These are phyloP conservation scores for Sporobolomyces roseus DNA, from an alignment of 768 basidiomycete genomes.

Conservation along the genomic window DNA sequence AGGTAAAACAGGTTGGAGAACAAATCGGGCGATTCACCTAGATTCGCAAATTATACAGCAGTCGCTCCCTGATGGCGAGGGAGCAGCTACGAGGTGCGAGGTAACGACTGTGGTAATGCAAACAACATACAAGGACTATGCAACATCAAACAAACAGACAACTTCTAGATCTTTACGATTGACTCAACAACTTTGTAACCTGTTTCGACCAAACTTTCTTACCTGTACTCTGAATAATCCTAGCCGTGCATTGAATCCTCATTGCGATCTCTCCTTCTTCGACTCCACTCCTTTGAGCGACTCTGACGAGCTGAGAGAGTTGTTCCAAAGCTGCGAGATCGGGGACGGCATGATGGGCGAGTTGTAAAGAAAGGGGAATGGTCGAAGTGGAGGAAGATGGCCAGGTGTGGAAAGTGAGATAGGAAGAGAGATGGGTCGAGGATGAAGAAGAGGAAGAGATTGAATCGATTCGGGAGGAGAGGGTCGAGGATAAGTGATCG, in stretches of 20 bases:
- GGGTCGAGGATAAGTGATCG: constrained; percentile 23
- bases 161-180: too few relatives aligned
- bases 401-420: constrained; percentile 1
- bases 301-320: neutral
- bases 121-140: too few relatives aligned
- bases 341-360: constrained; percentile 11
- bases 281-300: neutral
- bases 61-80: too few relatives aligned
- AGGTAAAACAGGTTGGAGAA: constrained; percentile 11
- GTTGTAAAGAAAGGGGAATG: neutral
- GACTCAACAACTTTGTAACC: too few relatives aligned
- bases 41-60: too few relatives aligned
- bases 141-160: too few relatives aligned
- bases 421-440: neutral
- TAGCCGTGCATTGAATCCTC: neutral
- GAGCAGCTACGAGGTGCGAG: too few relatives aligned
- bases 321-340: neutral
- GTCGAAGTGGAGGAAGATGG: neutral
- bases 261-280: neutral
- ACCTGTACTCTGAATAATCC: neutral
- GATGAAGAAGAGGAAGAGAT: neutral
- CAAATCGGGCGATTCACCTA: constrained; percentile 20
- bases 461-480: neutral
- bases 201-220: constrained; percentile 19
- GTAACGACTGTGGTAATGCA: too few relatives aligned